Base-by-base conservation (phyloP, 2,329 filamentous ascomycete species). In the Sporothrix curviconia region DNA sequence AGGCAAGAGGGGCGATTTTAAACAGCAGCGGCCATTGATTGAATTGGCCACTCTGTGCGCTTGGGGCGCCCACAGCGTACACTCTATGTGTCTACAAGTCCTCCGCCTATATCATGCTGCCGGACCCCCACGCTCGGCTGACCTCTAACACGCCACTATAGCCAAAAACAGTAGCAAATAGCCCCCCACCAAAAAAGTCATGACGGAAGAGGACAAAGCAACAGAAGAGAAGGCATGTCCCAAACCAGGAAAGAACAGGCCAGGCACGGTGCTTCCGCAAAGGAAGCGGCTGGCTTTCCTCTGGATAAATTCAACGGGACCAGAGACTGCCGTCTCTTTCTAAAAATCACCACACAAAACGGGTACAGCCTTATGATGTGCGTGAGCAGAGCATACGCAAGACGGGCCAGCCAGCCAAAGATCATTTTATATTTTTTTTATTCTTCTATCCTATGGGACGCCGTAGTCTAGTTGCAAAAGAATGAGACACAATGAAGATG, bases 371-470 rank as follows among this genome's bases (percentile, higher is more conserved):
- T n/a, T n/a, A n/a, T n/a, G n/a, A n/a, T n/a, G n/a, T n/a, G n/a
- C n/a, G n/a, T n/a, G n/a, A n/a, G n/a, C 37, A 17, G 12, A 40
- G 8, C 37, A 6, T 17, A 40, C 37, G 19, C 15, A 12, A 19
- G 17, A 22, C 17, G 28, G 24, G 11, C n/a, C 42, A 30, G 15
- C 19, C 30, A 7, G 15, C 14, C 11, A 7, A 19, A 51, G 7
- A 19, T 28, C 12, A 42, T 54, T 54, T 43, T 54, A 54, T 44
- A 39, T 24, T 54, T 44, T 54, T 53, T 42, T 53, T 53, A 22
- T 52, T 54, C 39, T 54, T 54, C 51, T 54, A 54, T 54, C 51
- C 51, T 42, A 44, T 54, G 34, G 51, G 49, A 44, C 51, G 51
- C 51, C 39, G 51, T 44, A 54, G 37, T 54, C 51, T 54, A 36